Percentiles rank a stretch among this genome's conserved stretches.
These are phyloP conservation scores for Aegilops sharonensis DNA, from an alignment of 176 grass and related monocot genomes.

Conservation along the genomic window DNA sequence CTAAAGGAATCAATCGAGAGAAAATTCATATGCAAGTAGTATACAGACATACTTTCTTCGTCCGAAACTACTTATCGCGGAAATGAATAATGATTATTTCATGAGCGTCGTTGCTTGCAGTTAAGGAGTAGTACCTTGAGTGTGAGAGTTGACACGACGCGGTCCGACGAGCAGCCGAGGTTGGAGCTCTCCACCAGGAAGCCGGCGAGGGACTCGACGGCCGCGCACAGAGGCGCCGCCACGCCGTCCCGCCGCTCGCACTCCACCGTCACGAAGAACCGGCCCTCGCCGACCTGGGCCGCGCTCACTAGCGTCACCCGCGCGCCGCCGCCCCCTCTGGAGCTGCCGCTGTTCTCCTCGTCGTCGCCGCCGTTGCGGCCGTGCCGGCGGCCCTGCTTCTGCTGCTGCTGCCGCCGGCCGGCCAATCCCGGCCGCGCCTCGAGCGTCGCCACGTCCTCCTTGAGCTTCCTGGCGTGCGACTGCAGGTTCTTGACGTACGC, in stretches of 20 bases:
- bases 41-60: no score
- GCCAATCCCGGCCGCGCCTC: conserved; percentile 35
- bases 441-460: conserved; percentile 59
- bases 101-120: neutral
- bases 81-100: neutral
- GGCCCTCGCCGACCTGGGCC: conserved; percentile 48
- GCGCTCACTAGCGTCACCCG: conserved; percentile 46
- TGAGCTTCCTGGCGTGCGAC: conserved; percentile 58
- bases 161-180: conserved; percentile 40
- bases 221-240: conserved; percentile 58
- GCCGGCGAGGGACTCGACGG: conserved; percentile 60
- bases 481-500: conserved; percentile 69
- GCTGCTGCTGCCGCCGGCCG: conserved; percentile 19
- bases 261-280: conserved; percentile 69
- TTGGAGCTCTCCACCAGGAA: conserved; percentile 74
- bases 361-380: neutral
- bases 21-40: no score
- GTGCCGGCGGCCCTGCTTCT: neutral
- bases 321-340: conserved; percentile 10
- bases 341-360: neutral
- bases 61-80: no score
- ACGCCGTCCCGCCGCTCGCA: conserved; percentile 44
- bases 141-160: conserved; percentile 51
- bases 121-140: conserved; percentile 47
- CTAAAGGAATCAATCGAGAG: no score